Base-by-base conservation (phyloP, 1,284 basidiomycete genomes). In the Spongispora temasekensis region DNA sequence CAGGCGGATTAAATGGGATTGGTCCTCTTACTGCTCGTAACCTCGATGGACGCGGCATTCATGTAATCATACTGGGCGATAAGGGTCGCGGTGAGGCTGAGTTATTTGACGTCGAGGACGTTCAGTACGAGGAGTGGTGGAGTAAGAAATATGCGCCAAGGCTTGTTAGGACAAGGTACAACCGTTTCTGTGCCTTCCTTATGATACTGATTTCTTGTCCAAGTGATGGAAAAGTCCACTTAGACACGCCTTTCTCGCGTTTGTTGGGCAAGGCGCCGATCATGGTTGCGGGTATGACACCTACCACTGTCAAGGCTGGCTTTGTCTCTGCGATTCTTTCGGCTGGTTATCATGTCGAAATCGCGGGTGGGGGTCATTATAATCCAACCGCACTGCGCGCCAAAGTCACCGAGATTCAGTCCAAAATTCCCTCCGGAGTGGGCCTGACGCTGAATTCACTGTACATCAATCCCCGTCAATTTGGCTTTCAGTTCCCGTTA, bases 201-300 rank as follows among this genome's bases (percentile, higher is more conserved):
- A 56, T 60, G 53, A 37, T 59, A 55, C 35, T 70, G 37, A 65
- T 64, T 10, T 63, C 15, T 62, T 21, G 52, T 56, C 13, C 40
- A 58, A 95, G 92, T 66, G 94, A 97, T 76, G 96, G 95, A 53
- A 89, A 87, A 65, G 79, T 98, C 59, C 89, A 96, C 73, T 84
- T 99, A 69, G 95, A 99, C 76, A 98, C 97, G 0, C 91, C 95
- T 7, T 97, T 97, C 83, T 97, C 96, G 58, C 92, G 97, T 64
- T 85, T 98, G 55, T 79, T 98, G 37, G 94, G 95, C 67, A 98
- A 98, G 79, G 88, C 97, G 2, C 97, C 97, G 21, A 90, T 99
- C 76, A 98, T 98, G 95, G 95, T 99, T 53, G 95, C 95, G 53
- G 97, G 97, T 66, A 99, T 99, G 97, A 97, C 95, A 0, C 95